Base-by-base conservation (phyloP, 2,329 filamentous ascomycete genomes). In the Aspergillus fumigatiaffinis region DNA sequence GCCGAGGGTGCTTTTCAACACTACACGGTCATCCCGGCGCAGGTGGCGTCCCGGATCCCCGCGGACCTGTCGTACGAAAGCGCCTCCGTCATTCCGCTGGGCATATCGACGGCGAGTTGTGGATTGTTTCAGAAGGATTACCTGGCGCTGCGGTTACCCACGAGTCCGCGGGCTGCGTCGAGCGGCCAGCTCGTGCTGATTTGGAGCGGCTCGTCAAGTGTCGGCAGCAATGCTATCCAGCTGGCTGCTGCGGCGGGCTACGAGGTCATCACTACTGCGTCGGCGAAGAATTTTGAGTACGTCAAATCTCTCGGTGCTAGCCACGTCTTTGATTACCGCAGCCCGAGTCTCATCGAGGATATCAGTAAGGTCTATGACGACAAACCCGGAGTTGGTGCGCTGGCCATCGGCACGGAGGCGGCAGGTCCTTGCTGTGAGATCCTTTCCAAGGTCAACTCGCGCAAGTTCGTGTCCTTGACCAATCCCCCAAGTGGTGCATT, bases 151-250 rank as follows among this genome's bases (percentile, higher is more conserved):
- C 50, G 50, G 4, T 28, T 55, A 17, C 59, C 59, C 1, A 51
- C 41, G 1, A 28, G 41, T 12, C 52, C 55, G 17, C 44, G 23
- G 10, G 35, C 41, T 3, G 7, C 28, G 3, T 42, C 51, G 6
- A 53, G 38, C 1, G 48, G 53, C 4, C 21, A 56, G 28, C 56
- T 46, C 12, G 25, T 60, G 2, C 38, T 61, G 3, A 55, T 60
- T 53, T 59, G 57, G 54, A 54, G 57, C 29, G 59, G 59, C n/a
- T 53, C 59, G 7, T 55, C 54, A 6, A 73, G 71, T 17, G 78
- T 80, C 0, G 80, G 81, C 1, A 73, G 73, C 44, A 76, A 74
- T 47, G 77, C 76, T 0, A 75, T 82, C 10, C 81, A 83, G 58
- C 68, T 82, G 0, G 74, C 75, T 0, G 68, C 61, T 1, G 73